These are phyloP conservation scores for Kurtzmaniella fragi DNA, from an alignment of 805 yeast genomes.

Conservation along the genomic window DNA sequence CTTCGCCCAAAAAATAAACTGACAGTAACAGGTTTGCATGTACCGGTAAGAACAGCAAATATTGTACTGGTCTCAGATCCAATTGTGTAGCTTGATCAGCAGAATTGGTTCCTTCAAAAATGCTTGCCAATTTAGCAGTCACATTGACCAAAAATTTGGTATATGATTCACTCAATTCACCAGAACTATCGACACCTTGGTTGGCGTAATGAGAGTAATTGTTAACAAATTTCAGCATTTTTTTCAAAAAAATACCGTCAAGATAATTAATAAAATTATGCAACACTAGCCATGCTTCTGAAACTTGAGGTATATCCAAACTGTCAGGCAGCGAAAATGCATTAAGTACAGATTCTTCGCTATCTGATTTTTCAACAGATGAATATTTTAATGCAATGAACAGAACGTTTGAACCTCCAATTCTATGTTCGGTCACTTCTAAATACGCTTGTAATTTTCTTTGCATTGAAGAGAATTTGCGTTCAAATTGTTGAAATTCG, in stretches of 20 bases:
- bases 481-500: conserved; percentile 31
- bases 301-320: conserved; percentile 35
- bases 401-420: conserved; percentile 30
- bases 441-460: conserved; percentile 31
- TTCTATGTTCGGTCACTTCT: conserved; percentile 23
- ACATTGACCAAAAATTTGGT: conserved; percentile 21
- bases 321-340: conserved; percentile 35
- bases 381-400: conserved; percentile 36
- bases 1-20: conserved; percentile 27
- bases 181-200: conserved; percentile 23
- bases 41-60: conserved; percentile 31
- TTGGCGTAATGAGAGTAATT: conserved; percentile 32
- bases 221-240: conserved; percentile 28
- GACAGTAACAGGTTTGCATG: conserved; percentile 38
- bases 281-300: conserved; percentile 40
- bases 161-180: conserved; percentile 22
- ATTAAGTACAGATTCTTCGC: conserved; percentile 10
- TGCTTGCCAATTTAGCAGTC: conserved; percentile 17
- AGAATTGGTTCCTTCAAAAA: conserved; percentile 23
- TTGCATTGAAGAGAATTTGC: conserved; percentile 34
- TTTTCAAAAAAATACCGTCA: conserved; percentile 23
- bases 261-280: conserved; percentile 30
- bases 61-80: conserved; percentile 31
- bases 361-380: conserved; percentile 10
- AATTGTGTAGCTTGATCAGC: conserved; percentile 16